Percentiles rank a stretch among this genome's conserved stretches.
These are phyloP conservation scores for Basipetospora chlamydospora DNA, from an alignment of 2,329 filamentous ascomycete genomes.

Conservation along the genomic window DNA sequence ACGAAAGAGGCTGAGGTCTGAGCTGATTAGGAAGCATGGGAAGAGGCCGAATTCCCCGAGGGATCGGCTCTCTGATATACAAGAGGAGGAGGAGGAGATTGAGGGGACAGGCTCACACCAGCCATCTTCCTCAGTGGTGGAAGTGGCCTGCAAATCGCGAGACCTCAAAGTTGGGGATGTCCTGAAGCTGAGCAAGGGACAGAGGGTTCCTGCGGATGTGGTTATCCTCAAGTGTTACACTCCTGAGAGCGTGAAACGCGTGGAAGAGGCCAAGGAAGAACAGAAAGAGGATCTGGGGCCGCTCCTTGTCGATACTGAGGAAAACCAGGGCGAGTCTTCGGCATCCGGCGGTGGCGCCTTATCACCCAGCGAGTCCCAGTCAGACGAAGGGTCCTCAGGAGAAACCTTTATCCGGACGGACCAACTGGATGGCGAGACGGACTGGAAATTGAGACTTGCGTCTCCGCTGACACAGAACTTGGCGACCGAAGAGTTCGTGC, in stretches of 20 bases:
- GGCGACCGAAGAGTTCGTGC: constrained; percentile 53
- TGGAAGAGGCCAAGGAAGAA: constrained; percentile 21
- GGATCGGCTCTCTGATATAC: constrained; percentile 43
- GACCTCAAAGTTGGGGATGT: constrained; percentile 92
- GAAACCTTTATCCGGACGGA: constrained; percentile 97
- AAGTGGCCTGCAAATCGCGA: constrained; percentile 66
- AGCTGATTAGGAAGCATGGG: constrained; percentile 1
- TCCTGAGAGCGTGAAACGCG: constrained; percentile 29
- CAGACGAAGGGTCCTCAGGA: constrained; percentile 34
- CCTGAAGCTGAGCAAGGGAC: constrained; percentile 82
- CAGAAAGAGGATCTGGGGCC: constrained; percentile 1
- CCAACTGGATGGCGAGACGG: constrained; percentile 92
- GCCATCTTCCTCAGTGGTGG: constrained; percentile 39
- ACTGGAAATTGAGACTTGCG: constrained; percentile 90
- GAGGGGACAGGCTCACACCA: constrained; percentile 25
- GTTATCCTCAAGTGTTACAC: constrained; percentile 75
- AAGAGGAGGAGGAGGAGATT: constrained; percentile 49
- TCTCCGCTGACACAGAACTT: constrained; percentile 76
- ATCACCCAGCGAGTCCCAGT: constrained; percentile 13
- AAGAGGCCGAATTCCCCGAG: constrained; percentile 11
- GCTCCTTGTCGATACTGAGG: constrained; percentile 3
- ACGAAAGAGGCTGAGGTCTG: constrained; percentile 4
- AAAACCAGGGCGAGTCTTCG: constrained; percentile 8
- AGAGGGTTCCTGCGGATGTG: constrained; percentile 87
- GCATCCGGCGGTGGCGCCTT: constrained; percentile 1